Evolutionary conservation across 768 basidiomycete genomes (phyloP), one percentile per base, ranked within the genome.

Genomic region (Tylopilus plumbeoviolaceoides): DNA sequence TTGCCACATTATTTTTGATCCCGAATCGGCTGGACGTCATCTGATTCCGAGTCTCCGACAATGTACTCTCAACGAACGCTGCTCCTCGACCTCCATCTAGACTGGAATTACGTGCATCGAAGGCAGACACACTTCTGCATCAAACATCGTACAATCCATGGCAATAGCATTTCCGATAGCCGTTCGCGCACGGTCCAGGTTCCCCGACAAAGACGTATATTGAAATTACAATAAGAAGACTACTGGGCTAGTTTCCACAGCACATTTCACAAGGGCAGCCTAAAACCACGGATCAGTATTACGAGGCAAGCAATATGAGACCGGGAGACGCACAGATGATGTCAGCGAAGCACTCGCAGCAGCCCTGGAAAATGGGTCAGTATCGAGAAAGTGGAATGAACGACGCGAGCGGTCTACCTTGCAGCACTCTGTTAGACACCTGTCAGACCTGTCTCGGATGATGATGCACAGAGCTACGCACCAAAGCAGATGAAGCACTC

Each of bases 201-300:
- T 4, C 2, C n/a, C 31, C 27, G 18, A 36, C 35, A 15, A 15
- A 36, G 35, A 36, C 35, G 35, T 36, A 36, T 38, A 50, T 21
- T 18, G 47, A 53, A 53, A 31, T 41, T 55, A 63, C 58, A 62
- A 45, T 44, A 65, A n/a, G n/a, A n/a, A n/a, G n/a, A 15, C 27
- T 57, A 60, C 58, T 63, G 6, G 27, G 0, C 36, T 30, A 25
- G 1, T 36, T 42, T 30, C 12, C 73, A 65, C 85, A 88, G 66
- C 81, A 83, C 80, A 87, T 80, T 72, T 89, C 87, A 74, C 87
- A 89, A 8, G 87, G 87, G 76, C 85, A 89, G 70, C 86, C 86
- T 88, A 56, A 6, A 48, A 1, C 5, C 10, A 27, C 3, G n/a
- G 8, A 8, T 58, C 39, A 64, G 55, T 3, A 27, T 7, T 44